phyloP scores from a whole-genome alignment of 2,329 filamentous ascomycete genomes.

The Lasiodiplodia hormozganensis region DNA sequence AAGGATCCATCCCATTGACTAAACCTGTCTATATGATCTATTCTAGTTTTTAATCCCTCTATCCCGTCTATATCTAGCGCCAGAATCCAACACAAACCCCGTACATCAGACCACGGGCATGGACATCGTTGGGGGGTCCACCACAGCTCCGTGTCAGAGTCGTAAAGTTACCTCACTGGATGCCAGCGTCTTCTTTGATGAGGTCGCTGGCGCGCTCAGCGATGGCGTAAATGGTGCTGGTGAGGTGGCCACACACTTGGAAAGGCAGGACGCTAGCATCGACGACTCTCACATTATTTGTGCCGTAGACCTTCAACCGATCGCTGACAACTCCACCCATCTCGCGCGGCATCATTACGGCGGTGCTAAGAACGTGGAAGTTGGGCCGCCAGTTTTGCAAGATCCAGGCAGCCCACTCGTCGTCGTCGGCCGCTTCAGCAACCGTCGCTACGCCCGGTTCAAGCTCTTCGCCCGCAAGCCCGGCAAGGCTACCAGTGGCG shows the following conservation, averaged over 20 bases:
- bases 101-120: not conserved
- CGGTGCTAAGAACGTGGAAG: conserved; percentile 42
- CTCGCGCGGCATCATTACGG: conserved; percentile 42
- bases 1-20: not conserved
- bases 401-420: conserved; percentile 35
- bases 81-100: not conserved
- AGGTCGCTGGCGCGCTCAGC: conserved; percentile 42
- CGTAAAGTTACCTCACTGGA: not conserved
- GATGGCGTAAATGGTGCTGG: conserved; percentile 41
- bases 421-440: conserved; percentile 26
- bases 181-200: conserved; percentile 34
- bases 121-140: not conserved
- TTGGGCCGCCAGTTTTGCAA: conserved; percentile 37
- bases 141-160: not conserved
- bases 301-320: conserved; percentile 41
- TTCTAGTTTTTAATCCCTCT: not conserved
- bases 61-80: not conserved
- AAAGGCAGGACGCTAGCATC: conserved; percentile 44
- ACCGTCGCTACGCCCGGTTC: conserved; percentile 33
- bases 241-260: conserved; percentile 41
- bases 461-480: conserved; percentile 35
- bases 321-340: conserved; percentile 41
- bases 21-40: not conserved
- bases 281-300: conserved; percentile 39
- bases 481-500: conserved; percentile 40